Evolutionary conservation across 2,329 filamentous ascomycete species (phyloP).

Genomic region (Aspergillus proliferans): DNA sequence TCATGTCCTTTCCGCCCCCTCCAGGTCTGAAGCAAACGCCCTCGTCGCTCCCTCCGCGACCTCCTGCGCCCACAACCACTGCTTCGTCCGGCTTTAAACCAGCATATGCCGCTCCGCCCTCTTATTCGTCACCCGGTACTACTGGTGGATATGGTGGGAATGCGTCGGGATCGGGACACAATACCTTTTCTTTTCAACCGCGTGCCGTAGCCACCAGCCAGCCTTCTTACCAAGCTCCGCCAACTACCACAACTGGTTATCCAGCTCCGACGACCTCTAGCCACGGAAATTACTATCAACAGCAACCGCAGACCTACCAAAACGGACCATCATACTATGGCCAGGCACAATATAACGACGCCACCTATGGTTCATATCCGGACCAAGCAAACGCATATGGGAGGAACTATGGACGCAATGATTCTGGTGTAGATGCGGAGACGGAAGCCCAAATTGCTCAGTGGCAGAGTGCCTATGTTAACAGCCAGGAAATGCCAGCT

Average conservation of each 20-base stretch:
- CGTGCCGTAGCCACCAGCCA: conserved; percentile 49
- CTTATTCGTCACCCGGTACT: conserved; percentile 22
- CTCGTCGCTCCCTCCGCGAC: conserved; percentile 69
- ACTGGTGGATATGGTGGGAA: conserved; percentile 28
- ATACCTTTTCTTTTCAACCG: conserved; percentile 54
- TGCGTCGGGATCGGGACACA: conserved; percentile 27
- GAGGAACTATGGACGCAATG: conserved; percentile 28
- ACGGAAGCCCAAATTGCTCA: conserved; percentile 88
- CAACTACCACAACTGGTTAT: conserved; percentile 29
- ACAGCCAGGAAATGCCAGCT: conserved; percentile 47
- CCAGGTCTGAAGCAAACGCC: conserved; percentile 58
- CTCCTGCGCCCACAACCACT: conserved; percentile 53
- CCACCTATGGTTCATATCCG: conserved; percentile 34
- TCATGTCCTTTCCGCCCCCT: conserved; percentile 81
- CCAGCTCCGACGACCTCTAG: conserved; percentile 27
- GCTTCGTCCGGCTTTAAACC: conserved; percentile 43
- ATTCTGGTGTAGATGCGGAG: conserved; percentile 59
- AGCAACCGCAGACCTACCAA: conserved; percentile 33
- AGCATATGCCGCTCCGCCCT: conserved; percentile 44
- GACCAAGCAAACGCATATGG: conserved; percentile 28
- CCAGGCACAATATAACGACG: conserved; percentile 43
- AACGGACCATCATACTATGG: conserved; percentile 41
- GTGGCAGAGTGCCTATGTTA: conserved; percentile 85
- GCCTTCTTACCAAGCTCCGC: conserved; percentile 32
- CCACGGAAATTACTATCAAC: conserved; percentile 39